A percentile compares a stretch with the other conserved stretches of the same genome.
Evolutionary conservation across 1,284 basidiomycete genomes (phyloP).

Genomic region (Papiliotrema laurentii): DNA sequence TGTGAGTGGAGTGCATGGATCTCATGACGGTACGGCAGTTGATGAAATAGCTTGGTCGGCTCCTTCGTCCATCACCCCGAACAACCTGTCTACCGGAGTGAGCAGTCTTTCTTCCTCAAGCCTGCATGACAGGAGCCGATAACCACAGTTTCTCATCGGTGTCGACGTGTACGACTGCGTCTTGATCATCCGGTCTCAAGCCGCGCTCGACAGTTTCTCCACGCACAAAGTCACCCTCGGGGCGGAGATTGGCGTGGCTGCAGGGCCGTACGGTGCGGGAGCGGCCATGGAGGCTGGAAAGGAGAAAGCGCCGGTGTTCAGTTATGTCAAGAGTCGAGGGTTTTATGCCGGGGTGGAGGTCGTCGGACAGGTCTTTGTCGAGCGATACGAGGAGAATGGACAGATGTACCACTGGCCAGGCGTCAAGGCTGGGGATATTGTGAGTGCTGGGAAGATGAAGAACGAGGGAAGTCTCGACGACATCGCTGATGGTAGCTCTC

Average conservation of each 20-base stretch:
- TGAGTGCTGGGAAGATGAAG: conserved; percentile 33
- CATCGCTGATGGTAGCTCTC: no score
- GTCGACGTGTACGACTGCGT: conserved; percentile 52
- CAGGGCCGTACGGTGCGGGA: conserved; percentile 54
- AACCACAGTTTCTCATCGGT: conserved; percentile 43
- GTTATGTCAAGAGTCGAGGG: conserved; percentile 47
- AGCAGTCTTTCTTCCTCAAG: conserved; percentile 3
- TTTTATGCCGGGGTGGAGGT: conserved; percentile 52
- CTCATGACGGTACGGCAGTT: neutral
- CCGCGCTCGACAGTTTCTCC: conserved; percentile 52
- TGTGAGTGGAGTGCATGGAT: conserved; percentile 28
- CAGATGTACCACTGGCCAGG: conserved; percentile 49
- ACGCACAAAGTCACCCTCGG: conserved; percentile 54
- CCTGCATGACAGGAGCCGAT: neutral
- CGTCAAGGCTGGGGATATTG: conserved; percentile 48
- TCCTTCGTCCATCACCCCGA: conserved; percentile 52
- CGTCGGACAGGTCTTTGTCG: conserved; percentile 51
- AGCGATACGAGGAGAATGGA: conserved; percentile 47
- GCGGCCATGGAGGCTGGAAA: conserved; percentile 50
- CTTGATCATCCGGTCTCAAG: conserved; percentile 50
- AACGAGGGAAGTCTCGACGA: no score
- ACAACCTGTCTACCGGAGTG: conserved; percentile 50
- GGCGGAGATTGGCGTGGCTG: conserved; percentile 52
- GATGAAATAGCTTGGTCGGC: conserved; percentile 50
- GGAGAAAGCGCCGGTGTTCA: conserved; percentile 48